Evolutionary conservation across 2,329 filamentous ascomycete genomes (phyloP).

Genomic region (Xylariales sp.): DNA sequence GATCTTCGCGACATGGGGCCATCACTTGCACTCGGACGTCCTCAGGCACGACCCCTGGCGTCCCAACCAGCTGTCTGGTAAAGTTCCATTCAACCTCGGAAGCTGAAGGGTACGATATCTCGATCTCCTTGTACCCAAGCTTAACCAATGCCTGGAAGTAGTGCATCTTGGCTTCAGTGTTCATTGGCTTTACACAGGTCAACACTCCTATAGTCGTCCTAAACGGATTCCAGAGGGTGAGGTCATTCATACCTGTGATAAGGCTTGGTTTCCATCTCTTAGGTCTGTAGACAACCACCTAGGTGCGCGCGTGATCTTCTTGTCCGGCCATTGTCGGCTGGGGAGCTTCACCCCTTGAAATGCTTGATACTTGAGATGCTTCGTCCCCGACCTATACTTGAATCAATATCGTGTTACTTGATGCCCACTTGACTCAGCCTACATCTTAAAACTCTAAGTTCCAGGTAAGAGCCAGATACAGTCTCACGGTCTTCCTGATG

Average conservation of each 20-base stretch:
- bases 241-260: too few relatives aligned
- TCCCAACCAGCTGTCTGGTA: slow-evolving; percentile 85
- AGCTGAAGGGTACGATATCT: slow-evolving; percentile 93
- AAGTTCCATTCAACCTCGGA: slow-evolving; percentile 97
- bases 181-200: too few relatives aligned
- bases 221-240: too few relatives aligned
- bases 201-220: too few relatives aligned
- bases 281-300: slow-evolving; percentile 81
- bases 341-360: slow-evolving; percentile 48
- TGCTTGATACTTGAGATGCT: too few relatives aligned
- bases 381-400: too few relatives aligned
- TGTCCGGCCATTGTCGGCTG: slow-evolving; percentile 84
- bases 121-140: slow-evolving; percentile 96
- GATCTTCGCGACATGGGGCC: slow-evolving; percentile 88
- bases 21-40: slow-evolving; percentile 93
- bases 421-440: too few relatives aligned
- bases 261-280: too few relatives aligned
- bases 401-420: too few relatives aligned
- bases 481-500: too few relatives aligned
- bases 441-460: too few relatives aligned
- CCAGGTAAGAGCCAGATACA: too few relatives aligned
- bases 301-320: slow-evolving; percentile 83
- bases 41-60: slow-evolving; percentile 82
- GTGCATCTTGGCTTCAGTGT: slow-evolving; percentile 73
- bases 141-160: slow-evolving; percentile 95